Evolutionary conservation across 768 basidiomycete species (phyloP), one percentile per base, ranked within the genome.

Genomic region (Kwoniella mangroviensis): DNA sequence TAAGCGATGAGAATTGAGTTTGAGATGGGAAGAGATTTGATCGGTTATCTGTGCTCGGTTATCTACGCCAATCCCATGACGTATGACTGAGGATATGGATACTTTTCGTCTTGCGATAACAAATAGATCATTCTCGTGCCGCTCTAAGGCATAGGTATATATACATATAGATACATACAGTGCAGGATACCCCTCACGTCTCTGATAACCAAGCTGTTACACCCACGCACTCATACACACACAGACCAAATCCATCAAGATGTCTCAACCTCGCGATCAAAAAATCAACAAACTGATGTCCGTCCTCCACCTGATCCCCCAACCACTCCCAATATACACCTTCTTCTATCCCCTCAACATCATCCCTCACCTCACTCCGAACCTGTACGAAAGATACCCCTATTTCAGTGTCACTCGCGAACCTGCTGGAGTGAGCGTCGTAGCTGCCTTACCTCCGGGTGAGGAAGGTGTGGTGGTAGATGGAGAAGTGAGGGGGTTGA

Each of bases 401-500:
- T 71, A 61, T 24, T 56, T 71, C 15, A 67, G 65, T 54, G 54
- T 67, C 22, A 71, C 65, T 17, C 53, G 56, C 17, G 60, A 52
- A 41, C 13, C 12, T 7, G 70, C 52, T 7, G 52, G 55, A 24
- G 45, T 71, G 11, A 71, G 60, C 42, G 22, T 71, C 15, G 65
- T 63, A 15, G 60, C 56, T 21, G 70, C 56, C 17, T 42, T 67
- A 6, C 55, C 51, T 1, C 40, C n/a, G 2, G 63, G 55, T n/a
- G 69, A 58, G 21, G 53, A 61, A 19, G 63, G 56, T 3, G 11
- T 61, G 15, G 21, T 53, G 28, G 69, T 70, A n/a, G 64, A 70
- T 55, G 57, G 69, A 24, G 60, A 68, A 21, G 54, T 63, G 4
- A 61, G 75, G 28, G 64, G 62, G 61, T 41, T 72, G 40, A 63